Conservation (phyloP, 1,139 yeast species). For the Candida smagusa region DNA sequence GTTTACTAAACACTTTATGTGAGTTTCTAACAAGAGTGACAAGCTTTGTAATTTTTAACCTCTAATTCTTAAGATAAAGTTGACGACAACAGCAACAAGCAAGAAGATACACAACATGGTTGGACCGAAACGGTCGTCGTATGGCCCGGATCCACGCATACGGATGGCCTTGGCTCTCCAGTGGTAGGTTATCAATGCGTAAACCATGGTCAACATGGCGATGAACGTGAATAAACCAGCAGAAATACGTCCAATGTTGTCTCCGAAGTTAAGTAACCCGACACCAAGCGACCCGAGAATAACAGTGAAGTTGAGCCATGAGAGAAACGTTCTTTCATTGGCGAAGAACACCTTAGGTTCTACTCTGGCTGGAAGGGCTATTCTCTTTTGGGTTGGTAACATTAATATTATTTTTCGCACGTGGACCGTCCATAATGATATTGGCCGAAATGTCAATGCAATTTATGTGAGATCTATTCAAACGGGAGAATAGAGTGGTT, state of each 20-base stretch:
- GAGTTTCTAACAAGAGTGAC: too few species aligned
- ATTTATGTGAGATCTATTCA: too few species aligned
- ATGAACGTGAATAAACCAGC: slow-evolving; percentile 92
- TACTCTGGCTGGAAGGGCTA: slow-evolving; percentile 95
- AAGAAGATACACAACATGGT: slow-evolving; percentile 96
- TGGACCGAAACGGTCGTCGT: slow-evolving; percentile 97
- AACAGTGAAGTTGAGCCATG: slow-evolving; percentile 98
- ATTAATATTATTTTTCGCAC: background rate
- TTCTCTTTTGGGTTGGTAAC: slow-evolving; percentile 55
- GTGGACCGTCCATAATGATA: too few species aligned
- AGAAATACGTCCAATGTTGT: slow-evolving; percentile 83
- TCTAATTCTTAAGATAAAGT: slow-evolving; percentile 81
- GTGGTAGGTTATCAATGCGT: slow-evolving; percentile 92
- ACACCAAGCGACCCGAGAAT: slow-evolving; percentile 95
- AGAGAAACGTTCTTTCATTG: slow-evolving; percentile 94
- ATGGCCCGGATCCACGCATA: slow-evolving; percentile 95
- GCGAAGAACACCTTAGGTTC: slow-evolving; percentile 99
- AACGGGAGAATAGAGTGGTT: too few species aligned
- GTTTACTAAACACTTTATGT: too few species aligned
- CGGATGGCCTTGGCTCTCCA: slow-evolving; percentile 99
- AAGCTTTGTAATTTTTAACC: slow-evolving; percentile 22
- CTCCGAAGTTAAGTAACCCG: slow-evolving; percentile 95
- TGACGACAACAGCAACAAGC: slow-evolving; percentile 86
- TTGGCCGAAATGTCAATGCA: too few species aligned
- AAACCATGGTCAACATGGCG: slow-evolving; percentile 97